Base-by-base conservation (phyloP, 176 grass and related monocot species). In the Carex myosuroides region DNA sequence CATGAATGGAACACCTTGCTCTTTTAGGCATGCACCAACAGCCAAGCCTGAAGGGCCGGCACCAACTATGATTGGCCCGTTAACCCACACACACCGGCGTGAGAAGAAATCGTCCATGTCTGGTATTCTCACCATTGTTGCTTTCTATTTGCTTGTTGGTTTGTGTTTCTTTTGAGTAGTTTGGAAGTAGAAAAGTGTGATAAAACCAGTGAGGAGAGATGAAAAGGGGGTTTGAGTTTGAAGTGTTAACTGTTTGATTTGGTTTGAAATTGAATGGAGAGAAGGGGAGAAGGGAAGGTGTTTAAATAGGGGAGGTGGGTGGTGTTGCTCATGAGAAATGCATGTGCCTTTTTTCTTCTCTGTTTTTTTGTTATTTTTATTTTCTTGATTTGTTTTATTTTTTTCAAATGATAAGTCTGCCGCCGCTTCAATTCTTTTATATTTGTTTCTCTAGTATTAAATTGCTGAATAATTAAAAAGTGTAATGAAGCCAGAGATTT, bases 41-140 rank as follows among this genome's bases (percentile, higher is more conserved):
- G 94, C 84, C 12, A 97, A 82, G 0, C 94, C 94, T 2, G 94
- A 97, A 0, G 94, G 94, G 0, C 94, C 94, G 2, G 92, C 94
- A 55, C 94, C 94, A 1, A 97, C 84, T 70, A 97, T 91, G 92
- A 97, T 88, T 2, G 94, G 94, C 0, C 94, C 94, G 78, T 87
- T 94, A 21, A 91, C 94, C 90, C 83, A 92, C 41, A 79, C 80
- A 60, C 92, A 87, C 0, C 79, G 83, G 0, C 81, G 76, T 35
- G 72, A 86, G 85, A 92, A 91, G 84, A 90, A 16, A 10, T 85
- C 87, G 2, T 56, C 87, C 66, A 86, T 84, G 81, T 89, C 90
- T 0, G 60, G 46, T 0, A 79, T 76, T 26, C 87, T 84, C 56
- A 81, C 84, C 94, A 97, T 91, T 46, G 12, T 14, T 73, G 39